Evolutionary conservation across 805 yeast species (phyloP), one percentile per base, ranked within the genome.

Genomic region (Candida tallmaniae): DNA sequence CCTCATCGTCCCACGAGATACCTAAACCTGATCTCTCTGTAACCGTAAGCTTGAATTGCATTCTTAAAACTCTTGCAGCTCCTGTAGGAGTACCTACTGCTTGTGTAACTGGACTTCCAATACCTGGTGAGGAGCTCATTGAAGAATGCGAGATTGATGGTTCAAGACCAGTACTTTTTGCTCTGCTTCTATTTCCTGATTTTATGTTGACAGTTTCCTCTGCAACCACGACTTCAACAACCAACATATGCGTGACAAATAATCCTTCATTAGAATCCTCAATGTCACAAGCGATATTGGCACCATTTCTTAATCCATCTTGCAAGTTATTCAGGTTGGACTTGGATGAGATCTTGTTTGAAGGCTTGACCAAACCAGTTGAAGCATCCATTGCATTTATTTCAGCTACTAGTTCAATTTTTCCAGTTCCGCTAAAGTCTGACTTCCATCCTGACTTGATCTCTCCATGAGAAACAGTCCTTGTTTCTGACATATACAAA

Each of bases 1-100:
- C 97, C 58, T 93, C 98, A 53, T 90, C 97, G 58, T 90, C 97
- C 97, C 98, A 93, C 0, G 97, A 83, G 20, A 93, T 86, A 4
- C 98, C 98, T 27, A 93, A 68, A 0, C 99, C 99, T 0, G 95
- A 82, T 40, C 97, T 70, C 54, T 89, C 97, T 2, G 95, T 83
- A 15, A 93, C 60, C 3, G 68, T 66, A n/a, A 90, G 50, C 45
- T 83, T 81, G 62, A 93, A 90, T 57, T 89, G 96, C 97, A 93
- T 93, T 44, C 97, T 66, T 40, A 93, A 65, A 2, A 93, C 95
- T 31, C 98, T 68, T 0, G 98, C 98, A 4, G 95, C 85, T 11
- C 98, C 98, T 0, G 97, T 93, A 2, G 94, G 89, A 0, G 83
- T 75, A 30, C 89, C 88, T 12, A 75, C 67, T 6, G 26, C 23